phyloP scores from a whole-genome alignment of 495 filamentous ascomycete species.

The Hypoxylon fragiforme region DNA sequence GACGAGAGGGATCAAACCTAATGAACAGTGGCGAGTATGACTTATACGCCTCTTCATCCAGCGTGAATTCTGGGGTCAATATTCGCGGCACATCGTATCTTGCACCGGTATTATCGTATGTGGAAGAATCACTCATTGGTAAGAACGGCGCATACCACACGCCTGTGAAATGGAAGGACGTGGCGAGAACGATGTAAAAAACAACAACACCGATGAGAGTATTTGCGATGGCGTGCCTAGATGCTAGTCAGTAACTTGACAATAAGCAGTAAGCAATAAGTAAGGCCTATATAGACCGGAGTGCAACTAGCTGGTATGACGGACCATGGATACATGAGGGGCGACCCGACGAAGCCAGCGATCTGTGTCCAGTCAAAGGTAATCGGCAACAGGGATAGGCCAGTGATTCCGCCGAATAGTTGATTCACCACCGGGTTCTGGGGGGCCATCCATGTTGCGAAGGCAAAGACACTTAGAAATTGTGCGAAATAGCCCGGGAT shows the following conservation, averaged over 20 bases:
- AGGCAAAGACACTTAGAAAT: slow-evolving; percentile 62
- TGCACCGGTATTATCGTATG: slow-evolving; percentile 64
- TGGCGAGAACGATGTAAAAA: slow-evolving; percentile 54
- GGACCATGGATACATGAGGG: slow-evolving; percentile 61
- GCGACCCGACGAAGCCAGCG: slow-evolving; percentile 59
- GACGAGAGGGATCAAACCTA: slow-evolving; percentile 40
- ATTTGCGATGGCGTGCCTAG: slow-evolving; percentile 60
- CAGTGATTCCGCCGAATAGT: slow-evolving; percentile 66
- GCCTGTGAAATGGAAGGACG: slow-evolving; percentile 65
- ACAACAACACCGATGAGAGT: slow-evolving; percentile 63
- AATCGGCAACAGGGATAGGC: slow-evolving; percentile 62
- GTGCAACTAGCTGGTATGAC: slow-evolving; percentile 14
- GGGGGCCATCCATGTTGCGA: slow-evolving; percentile 63
- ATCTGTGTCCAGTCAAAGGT: slow-evolving; percentile 71
- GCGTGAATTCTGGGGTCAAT: slow-evolving; percentile 52
- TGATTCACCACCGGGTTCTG: slow-evolving; percentile 69
- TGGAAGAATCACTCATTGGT: slow-evolving; percentile 61
- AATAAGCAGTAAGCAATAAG: no score
- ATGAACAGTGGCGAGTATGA: slow-evolving; percentile 66
- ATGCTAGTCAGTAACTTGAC: slow-evolving; percentile 1
- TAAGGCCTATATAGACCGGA: neutral
- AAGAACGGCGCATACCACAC: slow-evolving; percentile 64
- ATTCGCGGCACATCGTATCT: slow-evolving; percentile 60
- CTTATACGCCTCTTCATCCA: slow-evolving; percentile 59
- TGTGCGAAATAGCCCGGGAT: slow-evolving; percentile 63